phyloP scores from a whole-genome alignment of 2,329 filamentous ascomycete genomes.

The Phialophora verrucosa region DNA sequence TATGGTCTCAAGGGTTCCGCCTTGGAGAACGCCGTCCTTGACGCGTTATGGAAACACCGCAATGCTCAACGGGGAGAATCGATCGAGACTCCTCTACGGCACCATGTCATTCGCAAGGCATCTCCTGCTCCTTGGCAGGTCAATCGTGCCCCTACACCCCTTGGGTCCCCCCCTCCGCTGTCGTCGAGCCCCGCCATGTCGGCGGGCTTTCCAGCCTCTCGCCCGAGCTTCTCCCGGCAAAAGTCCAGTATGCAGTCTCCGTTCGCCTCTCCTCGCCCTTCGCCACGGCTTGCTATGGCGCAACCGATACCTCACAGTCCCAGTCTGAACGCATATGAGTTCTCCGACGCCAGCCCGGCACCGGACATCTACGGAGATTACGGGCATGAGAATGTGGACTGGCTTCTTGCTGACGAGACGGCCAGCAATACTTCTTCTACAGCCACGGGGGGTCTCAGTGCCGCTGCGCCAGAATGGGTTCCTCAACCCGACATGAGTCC shows the following conservation, averaged over 20 bases:
- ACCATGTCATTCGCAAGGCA: constrained; percentile 85
- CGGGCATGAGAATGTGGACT: constrained; percentile 93
- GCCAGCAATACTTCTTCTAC: constrained; percentile 80
- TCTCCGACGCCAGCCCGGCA: constrained; percentile 80
- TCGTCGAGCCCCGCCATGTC: constrained; percentile 75
- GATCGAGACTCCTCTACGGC: constrained; percentile 83
- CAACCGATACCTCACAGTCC: constrained; percentile 96
- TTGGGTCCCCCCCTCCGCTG: constrained; percentile 82
- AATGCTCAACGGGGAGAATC: constrained; percentile 60
- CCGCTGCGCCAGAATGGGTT: constrained; percentile 80
- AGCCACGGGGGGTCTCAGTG: constrained; percentile 69
- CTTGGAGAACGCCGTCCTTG: constrained; percentile 87
- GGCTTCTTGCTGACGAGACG: constrained; percentile 89
- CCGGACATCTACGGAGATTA: constrained; percentile 89
- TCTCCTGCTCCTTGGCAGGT: constrained; percentile 94
- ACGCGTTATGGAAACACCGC: constrained; percentile 75
- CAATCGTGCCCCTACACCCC: constrained; percentile 74
- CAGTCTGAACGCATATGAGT: constrained; percentile 92
- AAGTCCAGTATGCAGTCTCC: constrained; percentile 63
- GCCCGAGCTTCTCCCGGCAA: constrained; percentile 72
- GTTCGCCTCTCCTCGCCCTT: constrained; percentile 91
- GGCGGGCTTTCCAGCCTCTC: constrained; percentile 74
- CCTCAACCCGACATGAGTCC: constrained; percentile 90
- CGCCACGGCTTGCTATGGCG: constrained; percentile 85
- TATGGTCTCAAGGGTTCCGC: constrained; percentile 75